phyloP scores from a whole-genome alignment of 306 rosid species.

The Lathyrus sativus region DNA sequence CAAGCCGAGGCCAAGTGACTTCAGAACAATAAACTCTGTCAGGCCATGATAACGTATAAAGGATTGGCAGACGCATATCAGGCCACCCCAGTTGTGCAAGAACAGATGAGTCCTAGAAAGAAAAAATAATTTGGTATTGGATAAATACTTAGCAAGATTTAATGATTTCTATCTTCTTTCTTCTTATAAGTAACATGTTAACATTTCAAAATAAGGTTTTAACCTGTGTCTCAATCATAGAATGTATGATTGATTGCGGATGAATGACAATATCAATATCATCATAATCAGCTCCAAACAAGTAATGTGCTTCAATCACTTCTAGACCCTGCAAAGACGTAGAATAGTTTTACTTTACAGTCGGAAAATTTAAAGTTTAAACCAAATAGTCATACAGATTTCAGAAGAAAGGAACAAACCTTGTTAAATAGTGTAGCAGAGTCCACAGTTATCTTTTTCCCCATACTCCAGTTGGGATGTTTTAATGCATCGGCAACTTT shows the following conservation, averaged over 20 bases:
- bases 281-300: constrained; percentile 93
- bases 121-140: constrained; percentile 17
- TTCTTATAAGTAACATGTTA: too few species aligned
- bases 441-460: constrained; percentile 98
- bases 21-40: constrained; percentile 92
- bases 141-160: constrained; percentile 1
- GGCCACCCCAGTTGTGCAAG: constrained; percentile 99
- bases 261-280: constrained; percentile 88
- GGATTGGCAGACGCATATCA: constrained; percentile 98
- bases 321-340: constrained; percentile 74
- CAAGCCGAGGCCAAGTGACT: constrained; percentile 98
- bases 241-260: constrained; percentile 95
- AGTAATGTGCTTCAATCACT: constrained; percentile 98
- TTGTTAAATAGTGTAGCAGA: constrained; percentile 98
- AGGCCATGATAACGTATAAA: constrained; percentile 98
- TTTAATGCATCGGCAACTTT: constrained; percentile 97
- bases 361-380: constrained; percentile 34
- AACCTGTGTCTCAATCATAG: constrained; percentile 98
- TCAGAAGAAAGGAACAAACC: constrained; percentile 48
- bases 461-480: constrained; percentile 99
- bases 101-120: constrained; percentile 88
- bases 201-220: background rate
- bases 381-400: constrained; percentile 24
- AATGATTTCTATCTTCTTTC: background rate
- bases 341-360: constrained; percentile 30